Evolutionary conservation across 164 flowering plant genomes (phyloP).

Genomic region (Stephania japonica): DNA sequence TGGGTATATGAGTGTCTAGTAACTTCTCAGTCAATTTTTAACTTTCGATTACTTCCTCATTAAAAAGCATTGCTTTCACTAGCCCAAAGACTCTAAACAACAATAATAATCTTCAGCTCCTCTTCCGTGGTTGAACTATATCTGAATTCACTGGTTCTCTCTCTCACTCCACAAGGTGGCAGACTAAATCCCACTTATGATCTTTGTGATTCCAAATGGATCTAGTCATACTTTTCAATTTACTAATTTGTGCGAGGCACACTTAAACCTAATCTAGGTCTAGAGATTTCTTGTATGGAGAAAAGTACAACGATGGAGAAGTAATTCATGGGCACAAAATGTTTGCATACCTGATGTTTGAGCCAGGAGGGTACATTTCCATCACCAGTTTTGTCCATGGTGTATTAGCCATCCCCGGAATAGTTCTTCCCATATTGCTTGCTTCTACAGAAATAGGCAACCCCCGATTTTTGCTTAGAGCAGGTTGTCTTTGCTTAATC

Average conservation of each 20-base stretch:
- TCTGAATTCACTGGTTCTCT: not conserved
- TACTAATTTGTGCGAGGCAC: not conserved
- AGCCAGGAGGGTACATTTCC: conserved; percentile 76
- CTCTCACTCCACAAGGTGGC: not conserved
- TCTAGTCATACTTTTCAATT: not conserved
- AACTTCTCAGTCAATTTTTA: too few species aligned
- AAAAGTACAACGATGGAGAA: not conserved
- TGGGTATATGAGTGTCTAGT: not conserved
- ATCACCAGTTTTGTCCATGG: conserved; percentile 78
- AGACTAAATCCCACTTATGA: not conserved
- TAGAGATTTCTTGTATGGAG: not conserved
- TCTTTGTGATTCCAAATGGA: not conserved
- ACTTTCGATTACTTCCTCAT: too few species aligned
- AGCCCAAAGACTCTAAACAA: too few species aligned
- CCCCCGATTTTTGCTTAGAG: conserved; percentile 69
- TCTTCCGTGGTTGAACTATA: not conserved
- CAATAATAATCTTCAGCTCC: not conserved
- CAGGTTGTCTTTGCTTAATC: conserved; percentile 93
- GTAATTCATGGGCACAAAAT: conserved; percentile 2
- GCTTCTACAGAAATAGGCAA: conserved; percentile 41
- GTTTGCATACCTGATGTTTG: conserved; percentile 51
- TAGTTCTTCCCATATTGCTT: conserved; percentile 37
- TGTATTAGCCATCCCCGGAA: conserved; percentile 29
- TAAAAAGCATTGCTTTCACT: too few species aligned
- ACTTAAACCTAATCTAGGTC: not conserved